Evolutionary conservation across 1,139 yeast genomes (phyloP), one percentile per base, ranked within the genome.

Genomic region (Magnusiomyces tetraspermus): DNA sequence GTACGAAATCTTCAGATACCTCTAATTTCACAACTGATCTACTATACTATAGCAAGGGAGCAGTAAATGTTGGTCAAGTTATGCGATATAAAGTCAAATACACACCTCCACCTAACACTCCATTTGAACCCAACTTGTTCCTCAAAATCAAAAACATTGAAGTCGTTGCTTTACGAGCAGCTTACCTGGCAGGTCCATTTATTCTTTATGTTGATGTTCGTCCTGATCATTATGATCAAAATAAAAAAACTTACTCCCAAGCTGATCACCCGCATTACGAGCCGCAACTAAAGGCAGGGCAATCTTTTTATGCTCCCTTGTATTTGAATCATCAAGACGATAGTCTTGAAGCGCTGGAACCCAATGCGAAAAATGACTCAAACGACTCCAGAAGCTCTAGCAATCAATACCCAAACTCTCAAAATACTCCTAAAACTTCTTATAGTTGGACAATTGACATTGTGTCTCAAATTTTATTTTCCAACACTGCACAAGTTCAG

Each of bases 131-230:
- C 41, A 19, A 57, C 63, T 60, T 83, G 8, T 85, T 82, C 80
- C 71, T 90, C n/a, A 81, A 80, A 58, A 77, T 92, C 41, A 80
- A 80, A 60, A 92, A 92, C 66, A 74, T 73, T 4, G 96, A 88
- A 61, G 80, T 82, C 53, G 67, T 86, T 11, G 81, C 96, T 0
- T 70, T 86, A 60, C 69, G 97, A 48, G 96, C 97, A 0, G 96
- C 96, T 0, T 87, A 84, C 63, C 70, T 92, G 26, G 83, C 89
- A 43, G 98, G 97, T 0, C 98, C 98, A 0, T 90, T 80, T 63
- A 77, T 85, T n/a, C 66, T 92, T 1, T 92, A 90, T 62, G 92
- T 83, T 23, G 97, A 92, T 66, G 82, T 94, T 51, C 71, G 82
- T 49, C 76, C 86, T 0, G 77, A 71, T 10, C 85, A 78, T 30